phyloP scores from a whole-genome alignment of 1,284 basidiomycete genomes.

The Cutaneotrichosporon daszewskae region DNA sequence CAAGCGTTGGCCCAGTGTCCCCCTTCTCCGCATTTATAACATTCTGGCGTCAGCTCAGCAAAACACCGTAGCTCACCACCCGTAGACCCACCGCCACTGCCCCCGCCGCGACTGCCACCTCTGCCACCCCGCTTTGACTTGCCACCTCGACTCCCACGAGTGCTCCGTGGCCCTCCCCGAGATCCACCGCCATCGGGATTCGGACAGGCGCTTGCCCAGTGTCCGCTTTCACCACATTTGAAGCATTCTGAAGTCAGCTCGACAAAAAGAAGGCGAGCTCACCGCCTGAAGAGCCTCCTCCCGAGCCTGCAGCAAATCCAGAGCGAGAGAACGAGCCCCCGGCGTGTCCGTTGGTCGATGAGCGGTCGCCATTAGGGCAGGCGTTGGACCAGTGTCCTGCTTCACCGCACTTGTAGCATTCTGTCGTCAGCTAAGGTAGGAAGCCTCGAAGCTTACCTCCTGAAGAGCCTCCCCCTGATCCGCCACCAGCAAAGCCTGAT shows the following conservation, averaged over 20 bases:
- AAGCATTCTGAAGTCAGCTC: conserved; percentile 22
- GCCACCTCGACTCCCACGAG: no score
- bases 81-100: conserved; percentile 7
- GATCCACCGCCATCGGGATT: no score
- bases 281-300: conserved; percentile 4
- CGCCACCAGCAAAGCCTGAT: not conserved
- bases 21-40: conserved; percentile 41
- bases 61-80: conserved; percentile 7
- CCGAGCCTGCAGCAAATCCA: conserved; percentile 5
- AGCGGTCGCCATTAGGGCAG: conserved; percentile 27
- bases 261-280: not conserved
- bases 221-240: conserved; percentile 46
- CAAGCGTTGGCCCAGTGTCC: conserved; percentile 50
- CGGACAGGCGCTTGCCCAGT: conserved; percentile 48
- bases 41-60: conserved; percentile 15
- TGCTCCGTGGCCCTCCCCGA: no score
- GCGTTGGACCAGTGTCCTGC: conserved; percentile 48
- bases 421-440: conserved; percentile 6
- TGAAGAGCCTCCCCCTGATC: conserved; percentile 8
- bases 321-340: not conserved
- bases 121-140: no score
- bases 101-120: not conserved
- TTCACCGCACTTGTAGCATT: conserved; percentile 43
- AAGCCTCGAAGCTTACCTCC: conserved; percentile 7
- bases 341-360: not conserved